Evolutionary conservation across 768 basidiomycete genomes (phyloP), one percentile per base, ranked within the genome.

Genomic region (Mrakia hoshinonis): DNA sequence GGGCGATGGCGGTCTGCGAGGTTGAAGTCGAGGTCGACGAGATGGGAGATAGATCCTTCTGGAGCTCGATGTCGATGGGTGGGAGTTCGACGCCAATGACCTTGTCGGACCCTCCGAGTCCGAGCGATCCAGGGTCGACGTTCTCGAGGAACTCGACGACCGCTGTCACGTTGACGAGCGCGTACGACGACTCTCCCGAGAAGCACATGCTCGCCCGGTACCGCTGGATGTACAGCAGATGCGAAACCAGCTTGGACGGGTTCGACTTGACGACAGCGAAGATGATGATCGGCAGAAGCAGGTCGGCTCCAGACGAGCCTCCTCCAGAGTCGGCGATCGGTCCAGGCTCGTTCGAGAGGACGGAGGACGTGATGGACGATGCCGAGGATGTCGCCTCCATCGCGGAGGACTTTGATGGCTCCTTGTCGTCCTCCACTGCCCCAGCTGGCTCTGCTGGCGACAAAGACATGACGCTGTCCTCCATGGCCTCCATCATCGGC

Each of bases 91-190:
- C 87, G 31, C 76, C 48, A 65, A 34, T 38, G 65, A 81, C 77
- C 61, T 78, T 79, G 55, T 78, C 79, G 10, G 76, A 75, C 15
- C 73, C 74, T n/a, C 76, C 78, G 0, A 75, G 80, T 0, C 85
- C 87, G 24, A 90, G 81, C 0, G 83, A 85, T 10, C 84, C 87
- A 69, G 96, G 82, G 80, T 97, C 92, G 46, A 97, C 92, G 77
- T 93, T 91, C 81, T 95, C 92, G 65, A 97, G 82, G 78, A 97
- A 99, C 77, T 97, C 94, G 1, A 90, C 91, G 6, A 95, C 93
- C 13, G 95, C 95, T 83, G 94, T 87, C 48, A 96, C 82, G 79
- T 96, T 98, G 78, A 97, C 90, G 49, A 95, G 83, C 71, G 93
- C 97, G 76, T 93, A 99, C 61, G 87, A 87, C 76, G 91, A 90